A percentile compares a stretch with the other conserved stretches of the same genome.
These are phyloP conservation scores for Canna indica DNA, from an alignment of 176 grass and related monocot species.

Conservation along the genomic window DNA sequence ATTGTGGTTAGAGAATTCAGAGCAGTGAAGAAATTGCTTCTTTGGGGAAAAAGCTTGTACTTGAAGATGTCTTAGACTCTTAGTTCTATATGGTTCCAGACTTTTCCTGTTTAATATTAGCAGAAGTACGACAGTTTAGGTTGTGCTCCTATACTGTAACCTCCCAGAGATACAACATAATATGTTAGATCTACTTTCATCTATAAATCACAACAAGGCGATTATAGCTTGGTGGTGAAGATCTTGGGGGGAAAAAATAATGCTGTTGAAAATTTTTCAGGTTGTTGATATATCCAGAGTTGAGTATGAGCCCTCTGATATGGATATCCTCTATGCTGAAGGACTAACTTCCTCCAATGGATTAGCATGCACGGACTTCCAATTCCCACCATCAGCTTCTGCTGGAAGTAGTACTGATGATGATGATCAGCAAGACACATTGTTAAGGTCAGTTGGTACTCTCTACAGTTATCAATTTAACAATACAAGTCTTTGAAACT, in stretches of 20 bases:
- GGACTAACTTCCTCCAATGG: constrained; percentile 73
- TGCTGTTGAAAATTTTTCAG: constrained; percentile 34
- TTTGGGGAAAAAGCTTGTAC: neutral
- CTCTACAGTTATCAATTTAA: constrained; percentile 5
- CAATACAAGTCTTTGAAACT: constrained; percentile 7
- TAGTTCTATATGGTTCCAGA: no score
- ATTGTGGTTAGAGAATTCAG: neutral
- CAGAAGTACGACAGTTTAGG: no score
- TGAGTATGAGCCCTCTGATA: constrained; percentile 79
- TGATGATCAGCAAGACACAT: constrained; percentile 48
- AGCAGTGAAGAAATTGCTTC: neutral
- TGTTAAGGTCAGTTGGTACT: constrained; percentile 54
- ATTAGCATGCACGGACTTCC: constrained; percentile 65
- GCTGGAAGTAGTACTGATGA: constrained; percentile 43
- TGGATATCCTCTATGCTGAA: constrained; percentile 67
- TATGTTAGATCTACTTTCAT: no score
- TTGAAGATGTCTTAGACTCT: no score
- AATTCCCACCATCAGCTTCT: constrained; percentile 38
- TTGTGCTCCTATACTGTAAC: no score
- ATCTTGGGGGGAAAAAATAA: neutral
- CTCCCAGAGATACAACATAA: no score
- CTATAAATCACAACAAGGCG: no score
- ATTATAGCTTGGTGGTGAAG: no score
- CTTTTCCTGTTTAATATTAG: no score
- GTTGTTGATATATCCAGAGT: constrained; percentile 75